Evolutionary conservation across 192 early-diverging fungal genomes (phyloP).

Genomic region (Phlyctochytrium arcticum): DNA sequence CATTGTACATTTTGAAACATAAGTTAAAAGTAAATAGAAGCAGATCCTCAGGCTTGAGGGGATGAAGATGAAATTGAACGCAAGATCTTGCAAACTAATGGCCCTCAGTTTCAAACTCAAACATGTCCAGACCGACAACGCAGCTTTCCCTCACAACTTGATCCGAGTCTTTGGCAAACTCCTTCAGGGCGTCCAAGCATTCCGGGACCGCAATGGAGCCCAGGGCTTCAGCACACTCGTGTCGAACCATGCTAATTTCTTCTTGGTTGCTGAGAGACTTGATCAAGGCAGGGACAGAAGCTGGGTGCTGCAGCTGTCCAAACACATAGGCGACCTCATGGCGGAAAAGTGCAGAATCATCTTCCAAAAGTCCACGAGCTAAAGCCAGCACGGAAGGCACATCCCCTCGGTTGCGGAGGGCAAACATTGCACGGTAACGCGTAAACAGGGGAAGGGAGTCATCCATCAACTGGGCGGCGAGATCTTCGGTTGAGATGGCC

Average conservation of each 20-base stretch:
- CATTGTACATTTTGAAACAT: too few relatives aligned
- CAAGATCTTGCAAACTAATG: too few relatives aligned
- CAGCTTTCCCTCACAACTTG: slow-evolving; percentile 88
- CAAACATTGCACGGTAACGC: slow-evolving; percentile 94
- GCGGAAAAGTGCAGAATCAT: slow-evolving; percentile 76
- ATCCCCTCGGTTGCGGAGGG: slow-evolving; percentile 81
- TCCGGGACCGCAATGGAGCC: slow-evolving; percentile 92
- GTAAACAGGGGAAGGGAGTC: slow-evolving; percentile 74
- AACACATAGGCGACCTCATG: slow-evolving; percentile 93
- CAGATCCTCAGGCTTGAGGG: too few relatives aligned
- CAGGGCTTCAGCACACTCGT: slow-evolving; percentile 95
- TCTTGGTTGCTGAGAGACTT: slow-evolving; percentile 68
- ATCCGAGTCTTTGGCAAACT: slow-evolving; percentile 71
- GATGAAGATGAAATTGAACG: too few relatives aligned
- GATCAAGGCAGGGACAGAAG: slow-evolving; percentile 77
- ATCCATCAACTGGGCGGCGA: slow-evolving; percentile 65
- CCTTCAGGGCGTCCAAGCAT: slow-evolving; percentile 66
- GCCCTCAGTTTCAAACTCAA: slow-evolving; percentile 88
- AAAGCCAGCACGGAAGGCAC: slow-evolving; percentile 80
- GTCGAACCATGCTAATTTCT: slow-evolving; percentile 91
- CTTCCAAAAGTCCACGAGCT: slow-evolving; percentile 79
- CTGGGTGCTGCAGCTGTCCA: slow-evolving; percentile 94
- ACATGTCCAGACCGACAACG: slow-evolving; percentile 94
- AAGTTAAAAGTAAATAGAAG: too few relatives aligned
- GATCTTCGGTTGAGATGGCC: slow-evolving; percentile 59